These are phyloP conservation scores for Austroboletus novae-zelandiae DNA, from an alignment of 1,284 basidiomycete species.

Conservation along the genomic window DNA sequence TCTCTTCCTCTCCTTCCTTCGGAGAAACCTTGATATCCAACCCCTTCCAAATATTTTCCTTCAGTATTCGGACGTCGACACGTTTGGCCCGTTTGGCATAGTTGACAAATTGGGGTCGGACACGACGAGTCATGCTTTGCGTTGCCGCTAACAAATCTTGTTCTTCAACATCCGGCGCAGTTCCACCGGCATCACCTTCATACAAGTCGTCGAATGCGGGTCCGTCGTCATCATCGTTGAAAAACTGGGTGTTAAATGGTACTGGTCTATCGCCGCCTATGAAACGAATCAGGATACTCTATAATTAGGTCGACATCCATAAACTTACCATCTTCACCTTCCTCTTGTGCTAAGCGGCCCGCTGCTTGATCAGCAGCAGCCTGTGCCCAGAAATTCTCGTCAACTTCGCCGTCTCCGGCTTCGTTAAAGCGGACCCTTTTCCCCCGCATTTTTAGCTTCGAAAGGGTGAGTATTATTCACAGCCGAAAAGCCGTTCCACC, in stretches of 20 bases:
- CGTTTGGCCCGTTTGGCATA: conserved; percentile 96
- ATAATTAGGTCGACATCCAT: not conserved
- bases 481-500: conserved; percentile 26
- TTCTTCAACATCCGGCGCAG: conserved; percentile 58
- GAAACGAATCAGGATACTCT: conserved; percentile 6
- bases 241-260: conserved; percentile 96
- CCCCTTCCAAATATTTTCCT: conserved; percentile 97
- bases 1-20: conserved; percentile 45
- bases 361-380: conserved; percentile 81
- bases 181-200: conserved; percentile 56
- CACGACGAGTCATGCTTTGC: conserved; percentile 74
- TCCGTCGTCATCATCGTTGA: conserved; percentile 90
- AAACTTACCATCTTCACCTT: conserved; percentile 61
- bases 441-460: conserved; percentile 81
- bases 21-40: conserved; percentile 69
- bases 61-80: conserved; percentile 94
- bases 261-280: conserved; percentile 49
- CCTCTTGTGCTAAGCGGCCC: conserved; percentile 50
- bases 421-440: conserved; percentile 56
- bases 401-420: conserved; percentile 77
- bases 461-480: conserved; percentile 7
- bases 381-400: conserved; percentile 94
- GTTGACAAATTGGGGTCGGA: conserved; percentile 88
- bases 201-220: conserved; percentile 73
- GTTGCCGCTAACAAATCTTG: conserved; percentile 86